These are phyloP conservation scores for Rhodotorula mucilaginosa DNA, from an alignment of 1,284 basidiomycete genomes.

Conservation along the genomic window DNA sequence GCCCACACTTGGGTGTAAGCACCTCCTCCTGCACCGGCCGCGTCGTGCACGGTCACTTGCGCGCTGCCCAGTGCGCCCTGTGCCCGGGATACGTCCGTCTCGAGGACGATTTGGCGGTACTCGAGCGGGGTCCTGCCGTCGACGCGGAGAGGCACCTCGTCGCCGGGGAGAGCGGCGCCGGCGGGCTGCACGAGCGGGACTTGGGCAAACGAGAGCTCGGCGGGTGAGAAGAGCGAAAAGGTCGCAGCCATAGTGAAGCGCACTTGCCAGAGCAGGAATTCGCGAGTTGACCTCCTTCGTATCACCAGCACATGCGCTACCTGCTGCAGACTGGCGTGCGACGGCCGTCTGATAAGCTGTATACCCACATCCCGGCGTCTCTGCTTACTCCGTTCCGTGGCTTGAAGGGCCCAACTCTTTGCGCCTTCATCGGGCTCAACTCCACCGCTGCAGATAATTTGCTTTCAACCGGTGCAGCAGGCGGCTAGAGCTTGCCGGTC, in stretches of 20 bases:
- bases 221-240: constrained; percentile 35
- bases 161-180: background rate
- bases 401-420: no score
- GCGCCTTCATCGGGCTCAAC: no score
- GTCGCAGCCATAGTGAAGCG: constrained; percentile 23
- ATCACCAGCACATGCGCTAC: background rate
- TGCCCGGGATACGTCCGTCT: constrained; percentile 27
- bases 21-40: constrained; percentile 17
- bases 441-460: no score
- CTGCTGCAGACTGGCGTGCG: no score
- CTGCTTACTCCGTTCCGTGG: no score
- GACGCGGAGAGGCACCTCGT: constrained; percentile 20
- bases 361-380: no score
- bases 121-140: constrained; percentile 34
- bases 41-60: constrained; percentile 20
- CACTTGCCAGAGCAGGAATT: no score
- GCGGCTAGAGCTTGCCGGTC: no score
- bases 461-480: no score
- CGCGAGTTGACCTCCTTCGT: background rate
- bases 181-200: constrained; percentile 20
- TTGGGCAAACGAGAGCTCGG: constrained; percentile 34
- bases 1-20: constrained; percentile 31
- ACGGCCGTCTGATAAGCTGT: no score
- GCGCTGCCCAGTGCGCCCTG: constrained; percentile 35
- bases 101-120: constrained; percentile 37